A percentile compares a stretch with the other conserved stretches of the same genome.
phyloP scores from a whole-genome alignment of 179 eudicot genomes.

The Pouteria campechiana region DNA sequence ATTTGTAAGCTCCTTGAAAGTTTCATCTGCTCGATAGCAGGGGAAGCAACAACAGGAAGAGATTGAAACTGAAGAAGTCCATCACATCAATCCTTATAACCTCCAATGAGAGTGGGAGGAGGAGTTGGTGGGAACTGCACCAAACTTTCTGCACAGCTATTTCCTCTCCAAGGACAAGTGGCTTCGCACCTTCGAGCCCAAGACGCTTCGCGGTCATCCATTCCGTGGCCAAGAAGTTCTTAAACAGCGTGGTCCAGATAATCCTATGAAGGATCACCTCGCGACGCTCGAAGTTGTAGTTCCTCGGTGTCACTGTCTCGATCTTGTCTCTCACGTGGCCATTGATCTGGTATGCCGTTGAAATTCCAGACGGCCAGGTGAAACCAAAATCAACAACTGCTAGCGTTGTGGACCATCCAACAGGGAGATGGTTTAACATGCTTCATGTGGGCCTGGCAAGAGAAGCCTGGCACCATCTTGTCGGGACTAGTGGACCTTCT shows the following conservation, averaged over 20 bases:
- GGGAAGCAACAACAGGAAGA: constrained; percentile 82
- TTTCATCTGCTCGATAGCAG: constrained; percentile 77
- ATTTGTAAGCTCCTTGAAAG: constrained; percentile 61
- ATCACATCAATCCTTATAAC: constrained; percentile 97
- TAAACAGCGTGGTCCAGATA: constrained; percentile 5
- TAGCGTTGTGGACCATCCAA: too few species aligned
- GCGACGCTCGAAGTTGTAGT: constrained; percentile 3
- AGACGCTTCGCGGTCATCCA: constrained; percentile 7
- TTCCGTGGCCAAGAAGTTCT: constrained; percentile 7
- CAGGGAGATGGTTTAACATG: too few species aligned
- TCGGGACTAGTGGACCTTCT: too few species aligned
- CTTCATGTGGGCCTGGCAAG: too few species aligned
- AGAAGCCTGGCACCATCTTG: too few species aligned
- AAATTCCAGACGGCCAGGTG: too few species aligned
- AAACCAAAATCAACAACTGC: too few species aligned
- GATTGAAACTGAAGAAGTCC: constrained; percentile 85
- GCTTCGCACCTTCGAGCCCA: constrained; percentile 42
- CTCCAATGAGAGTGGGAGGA: constrained; percentile 90
- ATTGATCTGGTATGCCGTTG: constrained; percentile 5
- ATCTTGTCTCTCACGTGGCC: constrained; percentile 9
- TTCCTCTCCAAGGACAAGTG: constrained; percentile 94
- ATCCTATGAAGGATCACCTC: constrained; percentile 6
- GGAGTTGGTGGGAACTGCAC: constrained; percentile 99
- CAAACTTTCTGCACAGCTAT: constrained; percentile 90
- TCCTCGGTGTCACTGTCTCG: constrained; percentile 1